Evolutionary conservation across 108 stramenopile genomes (phyloP).

Genomic region (Schizochytrium sp.): DNA sequence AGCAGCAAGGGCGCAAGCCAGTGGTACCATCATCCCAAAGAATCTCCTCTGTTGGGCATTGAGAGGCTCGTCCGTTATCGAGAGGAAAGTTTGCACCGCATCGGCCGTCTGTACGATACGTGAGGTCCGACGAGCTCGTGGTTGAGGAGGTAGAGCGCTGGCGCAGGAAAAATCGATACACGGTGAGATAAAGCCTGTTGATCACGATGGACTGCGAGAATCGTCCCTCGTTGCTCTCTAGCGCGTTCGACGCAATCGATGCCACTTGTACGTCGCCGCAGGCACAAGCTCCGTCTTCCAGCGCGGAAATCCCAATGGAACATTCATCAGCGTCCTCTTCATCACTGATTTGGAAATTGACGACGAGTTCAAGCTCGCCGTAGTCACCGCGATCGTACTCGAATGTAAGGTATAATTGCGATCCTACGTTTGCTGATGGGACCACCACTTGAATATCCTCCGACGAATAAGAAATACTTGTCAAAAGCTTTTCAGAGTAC

Average conservation of each 20-base stretch:
- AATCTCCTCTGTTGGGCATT: neutral
- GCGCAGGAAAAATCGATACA: neutral
- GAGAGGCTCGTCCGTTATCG: neutral
- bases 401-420: neutral
- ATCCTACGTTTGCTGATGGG: neutral
- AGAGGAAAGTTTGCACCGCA: neutral
- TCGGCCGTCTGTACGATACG: neutral
- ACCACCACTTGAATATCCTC: neutral
- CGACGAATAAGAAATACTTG: too few species aligned
- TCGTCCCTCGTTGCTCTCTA: neutral
- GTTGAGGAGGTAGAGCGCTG: neutral
- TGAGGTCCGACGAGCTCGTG: neutral
- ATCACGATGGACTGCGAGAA: neutral
- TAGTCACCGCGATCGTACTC: neutral
- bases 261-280: neutral
- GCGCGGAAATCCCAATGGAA: neutral
- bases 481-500: too few species aligned
- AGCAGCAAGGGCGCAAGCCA: neutral
- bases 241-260: neutral
- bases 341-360: neutral
- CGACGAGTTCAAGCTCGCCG: neutral
- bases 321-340: neutral
- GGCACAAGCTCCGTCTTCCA: neutral
- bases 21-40: slow-evolving; percentile 13
- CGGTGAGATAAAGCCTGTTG: neutral